Base-by-base conservation (phyloP, 2,329 filamentous ascomycete genomes). In the Magnaporthiopsis rhizophila region DNA sequence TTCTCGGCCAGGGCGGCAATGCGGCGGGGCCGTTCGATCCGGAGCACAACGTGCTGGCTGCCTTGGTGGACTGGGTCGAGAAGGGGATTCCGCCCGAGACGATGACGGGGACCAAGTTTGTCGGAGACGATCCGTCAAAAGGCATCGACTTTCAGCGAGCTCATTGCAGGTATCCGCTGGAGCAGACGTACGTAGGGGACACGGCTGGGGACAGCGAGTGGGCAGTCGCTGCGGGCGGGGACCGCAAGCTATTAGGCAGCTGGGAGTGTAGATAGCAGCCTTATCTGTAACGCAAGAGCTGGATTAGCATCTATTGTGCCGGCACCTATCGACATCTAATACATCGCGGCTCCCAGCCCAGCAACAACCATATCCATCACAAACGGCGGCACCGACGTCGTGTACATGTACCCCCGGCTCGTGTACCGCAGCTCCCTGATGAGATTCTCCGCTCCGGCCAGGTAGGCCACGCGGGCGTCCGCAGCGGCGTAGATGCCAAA, bases 21-120 rank as follows among this genome's bases (percentile, higher is more conserved):
- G 62, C 68, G 7, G 59, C 69, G 13, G 71, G 72, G 28, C 66
- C 32, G 13, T 65, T 65, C 8, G 73, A 78, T 7, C 74, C 77
- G 0, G 72, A 76, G 15, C 69, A 77, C 62, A 81, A 82, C 61
- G 71, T 80, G 0, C 69, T 82, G 21, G 75, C 77, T 70, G 75
- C 77, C 3, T 68, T 81, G 28, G 78, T 81, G 3, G 71, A 75
- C 9, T 81, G 80, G 80, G 79, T 82, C 1, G 80, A 78, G 69
- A 65, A 75, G 24, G 73, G 71, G 3, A 65, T 71, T n/a, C 78
- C 78, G 0, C 80, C 80, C 0, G 77, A 79, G 50, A 72, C 73
- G 1, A 67, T 71, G 2, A 65, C 62, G 1, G 65, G 65, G 7
- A 66, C 65, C 15, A 64, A 65, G 45, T 64, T 64, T 59, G 64